Percentiles rank a stretch among this genome's conserved stretches.
These are phyloP conservation scores for Pseudogymnoascus sp. DNA, from an alignment of 2,329 filamentous ascomycete species.

Conservation along the genomic window DNA sequence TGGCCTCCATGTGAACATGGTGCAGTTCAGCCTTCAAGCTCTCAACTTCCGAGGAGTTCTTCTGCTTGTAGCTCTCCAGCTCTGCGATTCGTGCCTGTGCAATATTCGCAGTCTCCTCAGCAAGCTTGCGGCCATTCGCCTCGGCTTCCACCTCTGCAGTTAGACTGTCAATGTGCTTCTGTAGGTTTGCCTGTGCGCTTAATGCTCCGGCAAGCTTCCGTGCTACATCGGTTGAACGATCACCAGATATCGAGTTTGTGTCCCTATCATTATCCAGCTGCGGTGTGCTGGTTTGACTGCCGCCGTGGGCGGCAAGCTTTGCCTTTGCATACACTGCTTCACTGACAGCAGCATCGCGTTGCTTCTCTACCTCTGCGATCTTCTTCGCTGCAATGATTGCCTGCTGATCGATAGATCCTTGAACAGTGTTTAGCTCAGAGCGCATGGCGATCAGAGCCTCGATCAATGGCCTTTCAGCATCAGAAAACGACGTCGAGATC, in stretches of 20 bases:
- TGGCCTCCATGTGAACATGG: slow-evolving; percentile 63
- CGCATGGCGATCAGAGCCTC: slow-evolving; percentile 91
- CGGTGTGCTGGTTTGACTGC: slow-evolving; percentile 54
- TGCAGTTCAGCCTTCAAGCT: slow-evolving; percentile 79
- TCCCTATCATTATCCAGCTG: slow-evolving; percentile 52
- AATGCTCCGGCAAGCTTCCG: slow-evolving; percentile 77
- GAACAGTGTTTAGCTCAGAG: slow-evolving; percentile 79
- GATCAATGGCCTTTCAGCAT: slow-evolving; percentile 85
- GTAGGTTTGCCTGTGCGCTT: slow-evolving; percentile 71
- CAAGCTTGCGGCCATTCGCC: slow-evolving; percentile 68
- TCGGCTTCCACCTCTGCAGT: slow-evolving; percentile 70
- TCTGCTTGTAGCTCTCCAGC: slow-evolving; percentile 75
- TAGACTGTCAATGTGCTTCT: slow-evolving; percentile 62
- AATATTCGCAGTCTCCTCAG: slow-evolving; percentile 78
- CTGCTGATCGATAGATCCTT: slow-evolving; percentile 82
- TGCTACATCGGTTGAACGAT: slow-evolving; percentile 66
- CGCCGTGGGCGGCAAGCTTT: slow-evolving; percentile 73
- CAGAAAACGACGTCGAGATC: slow-evolving; percentile 70
- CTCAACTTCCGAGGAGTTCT: slow-evolving; percentile 77
- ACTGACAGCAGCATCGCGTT: slow-evolving; percentile 86
- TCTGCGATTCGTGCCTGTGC: slow-evolving; percentile 77
- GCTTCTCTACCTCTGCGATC: slow-evolving; percentile 89
- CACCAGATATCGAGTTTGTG: slow-evolving; percentile 48
- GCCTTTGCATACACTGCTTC: slow-evolving; percentile 95
- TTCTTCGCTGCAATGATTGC: slow-evolving; percentile 76